Evolutionary conservation across 495 filamentous ascomycete genomes (phyloP).

Genomic region (Aspergillus campestris): DNA sequence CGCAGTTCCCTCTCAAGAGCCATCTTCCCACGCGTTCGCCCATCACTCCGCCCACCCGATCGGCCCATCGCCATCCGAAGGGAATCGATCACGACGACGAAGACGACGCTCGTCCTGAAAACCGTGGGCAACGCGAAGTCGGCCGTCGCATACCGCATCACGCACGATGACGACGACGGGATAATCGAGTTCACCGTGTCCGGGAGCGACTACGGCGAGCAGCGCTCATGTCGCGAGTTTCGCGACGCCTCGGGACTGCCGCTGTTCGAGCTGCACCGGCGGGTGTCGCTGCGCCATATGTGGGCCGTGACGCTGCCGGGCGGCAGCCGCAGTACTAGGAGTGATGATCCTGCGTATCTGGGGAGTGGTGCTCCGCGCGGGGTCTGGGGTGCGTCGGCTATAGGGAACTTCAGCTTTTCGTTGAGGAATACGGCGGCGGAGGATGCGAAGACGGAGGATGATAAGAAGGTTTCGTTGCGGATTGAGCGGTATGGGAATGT

Average conservation of each 20-base stretch:
- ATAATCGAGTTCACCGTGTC: constrained; percentile 12
- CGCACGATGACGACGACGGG: constrained; percentile 15
- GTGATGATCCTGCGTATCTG: neutral
- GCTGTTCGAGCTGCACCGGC: constrained; percentile 6
- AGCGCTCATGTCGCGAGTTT: constrained; percentile 18
- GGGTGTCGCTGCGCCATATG: neutral
- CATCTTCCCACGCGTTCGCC: neutral
- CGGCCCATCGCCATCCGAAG: constrained; percentile 18
- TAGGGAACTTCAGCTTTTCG: neutral
- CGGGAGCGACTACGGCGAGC: constrained; percentile 4
- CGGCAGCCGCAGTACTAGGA: neutral
- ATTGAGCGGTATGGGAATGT: constrained; percentile 10
- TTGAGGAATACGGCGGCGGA: neutral
- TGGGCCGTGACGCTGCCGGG: constrained; percentile 1
- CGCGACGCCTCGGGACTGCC: constrained; percentile 21
- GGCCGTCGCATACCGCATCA: constrained; percentile 17
- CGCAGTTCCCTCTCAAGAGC: too few relatives aligned
- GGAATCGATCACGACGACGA: constrained; percentile 13
- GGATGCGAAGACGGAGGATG: neutral
- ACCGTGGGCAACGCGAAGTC: constrained; percentile 12
- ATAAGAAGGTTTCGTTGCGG: neutral
- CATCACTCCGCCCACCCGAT: constrained; percentile 11
- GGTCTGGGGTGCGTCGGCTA: neutral
- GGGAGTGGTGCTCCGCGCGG: neutral
- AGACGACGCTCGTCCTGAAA: constrained; percentile 14